Conservation (phyloP, 805 yeast genomes). For the Saturnispora diversa region DNA sequence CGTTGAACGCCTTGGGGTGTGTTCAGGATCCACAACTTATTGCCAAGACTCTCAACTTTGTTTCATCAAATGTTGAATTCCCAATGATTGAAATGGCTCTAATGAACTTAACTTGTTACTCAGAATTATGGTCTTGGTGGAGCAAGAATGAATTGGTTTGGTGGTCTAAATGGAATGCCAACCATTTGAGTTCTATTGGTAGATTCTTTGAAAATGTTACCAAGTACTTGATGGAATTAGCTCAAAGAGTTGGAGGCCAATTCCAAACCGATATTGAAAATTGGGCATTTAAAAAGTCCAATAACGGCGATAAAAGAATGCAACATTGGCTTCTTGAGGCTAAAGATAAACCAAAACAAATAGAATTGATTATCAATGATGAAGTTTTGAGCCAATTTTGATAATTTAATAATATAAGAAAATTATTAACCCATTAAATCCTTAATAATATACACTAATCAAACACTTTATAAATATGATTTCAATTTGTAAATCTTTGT, state of each 20-base stretch:
- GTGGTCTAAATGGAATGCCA: slow-evolving; percentile 8
- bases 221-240: slow-evolving; percentile 32
- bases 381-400: no score
- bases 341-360: slow-evolving; percentile 17
- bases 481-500: slow-evolving; percentile 11
- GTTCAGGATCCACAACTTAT: slow-evolving; percentile 38
- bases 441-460: no score
- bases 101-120: slow-evolving; percentile 29
- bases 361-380: slow-evolving; percentile 7
- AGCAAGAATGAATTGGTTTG: slow-evolving; percentile 5
- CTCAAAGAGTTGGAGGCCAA: slow-evolving; percentile 11
- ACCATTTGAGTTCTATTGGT: slow-evolving; percentile 10
- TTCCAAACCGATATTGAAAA: slow-evolving; percentile 15
- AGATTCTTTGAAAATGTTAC: slow-evolving; percentile 40
- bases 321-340: slow-evolving; percentile 18
- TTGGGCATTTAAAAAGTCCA: slow-evolving; percentile 19
- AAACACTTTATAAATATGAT: background rate
- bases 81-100: slow-evolving; percentile 48
- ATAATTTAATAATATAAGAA: no score
- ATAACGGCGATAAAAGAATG: slow-evolving; percentile 18
- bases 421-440: no score
- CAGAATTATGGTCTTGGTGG: slow-evolving; percentile 46
- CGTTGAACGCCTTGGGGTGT: slow-evolving; percentile 49
- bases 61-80: slow-evolving; percentile 48
- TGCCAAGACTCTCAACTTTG: slow-evolving; percentile 48